Evolutionary conservation across 1,284 basidiomycete genomes (phyloP).

Genomic region (Ustilago xerochloae): DNA sequence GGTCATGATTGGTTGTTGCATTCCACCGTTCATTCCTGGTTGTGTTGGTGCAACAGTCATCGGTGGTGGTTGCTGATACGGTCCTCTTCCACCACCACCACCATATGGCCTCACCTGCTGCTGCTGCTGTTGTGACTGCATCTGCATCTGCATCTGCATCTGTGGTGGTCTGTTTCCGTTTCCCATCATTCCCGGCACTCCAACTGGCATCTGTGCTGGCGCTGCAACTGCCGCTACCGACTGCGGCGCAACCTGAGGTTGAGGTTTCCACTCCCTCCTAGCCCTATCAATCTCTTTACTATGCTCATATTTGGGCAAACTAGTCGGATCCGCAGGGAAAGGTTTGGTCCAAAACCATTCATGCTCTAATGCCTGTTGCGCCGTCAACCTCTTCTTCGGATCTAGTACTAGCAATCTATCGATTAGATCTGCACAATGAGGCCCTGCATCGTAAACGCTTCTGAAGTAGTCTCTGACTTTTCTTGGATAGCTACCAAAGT

Average conservation of each 20-base stretch:
- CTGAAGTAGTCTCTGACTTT: slow-evolving; percentile 53
- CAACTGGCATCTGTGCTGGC: no score
- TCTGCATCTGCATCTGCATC: neutral
- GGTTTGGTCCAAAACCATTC: slow-evolving; percentile 66
- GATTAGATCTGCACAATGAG: slow-evolving; percentile 62
- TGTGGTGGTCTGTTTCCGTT: neutral
- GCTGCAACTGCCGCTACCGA: no score
- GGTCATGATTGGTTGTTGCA: no score
- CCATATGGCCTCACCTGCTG: slow-evolving; percentile 5
- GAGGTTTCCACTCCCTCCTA: slow-evolving; percentile 47
- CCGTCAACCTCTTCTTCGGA: slow-evolving; percentile 62
- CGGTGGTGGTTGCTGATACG: neutral
- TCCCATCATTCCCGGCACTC: neutral
- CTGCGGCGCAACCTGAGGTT: neutral
- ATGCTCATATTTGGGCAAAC: slow-evolving; percentile 64
- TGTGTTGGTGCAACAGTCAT: no score
- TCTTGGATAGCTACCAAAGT: slow-evolving; percentile 55
- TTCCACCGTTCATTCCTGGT: no score
- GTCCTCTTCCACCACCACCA: neutral
- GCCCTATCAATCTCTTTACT: slow-evolving; percentile 64
- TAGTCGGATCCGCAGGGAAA: slow-evolving; percentile 60
- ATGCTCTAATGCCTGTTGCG: slow-evolving; percentile 62
- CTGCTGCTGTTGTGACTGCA: neutral
- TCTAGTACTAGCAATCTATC: slow-evolving; percentile 63
- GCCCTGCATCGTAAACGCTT: slow-evolving; percentile 43